Conservation (phyloP, 2,329 filamentous ascomycete genomes). For the Ophiostoma angusticollis region DNA sequence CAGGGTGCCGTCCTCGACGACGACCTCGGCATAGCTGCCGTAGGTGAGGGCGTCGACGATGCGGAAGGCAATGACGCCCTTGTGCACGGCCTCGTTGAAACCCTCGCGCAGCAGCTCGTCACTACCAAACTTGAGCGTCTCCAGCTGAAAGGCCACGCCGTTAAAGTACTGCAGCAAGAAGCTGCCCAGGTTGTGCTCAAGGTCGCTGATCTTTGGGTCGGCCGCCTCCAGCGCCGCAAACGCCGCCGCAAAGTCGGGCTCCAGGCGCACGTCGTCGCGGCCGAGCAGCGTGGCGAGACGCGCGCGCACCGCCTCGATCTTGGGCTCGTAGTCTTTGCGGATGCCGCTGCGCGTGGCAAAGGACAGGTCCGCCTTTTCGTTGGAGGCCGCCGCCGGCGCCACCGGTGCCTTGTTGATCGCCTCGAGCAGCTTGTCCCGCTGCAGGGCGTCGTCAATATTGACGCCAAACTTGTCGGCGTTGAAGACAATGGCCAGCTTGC, state of each 20-base stretch:
- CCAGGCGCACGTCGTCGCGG: constrained; percentile 30
- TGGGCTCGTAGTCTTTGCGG: constrained; percentile 29
- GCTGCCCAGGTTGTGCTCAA: constrained; percentile 30
- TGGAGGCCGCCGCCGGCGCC: constrained; percentile 11
- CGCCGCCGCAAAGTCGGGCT: constrained; percentile 32
- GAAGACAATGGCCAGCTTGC: constrained; percentile 15
- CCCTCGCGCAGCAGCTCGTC: constrained; percentile 37
- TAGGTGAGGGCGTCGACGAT: constrained; percentile 33
- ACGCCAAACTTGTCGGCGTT: constrained; percentile 32
- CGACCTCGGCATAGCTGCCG: constrained; percentile 30
- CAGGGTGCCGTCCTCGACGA: constrained; percentile 35
- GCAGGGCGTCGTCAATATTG: constrained; percentile 30
- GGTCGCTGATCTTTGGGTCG: constrained; percentile 25
- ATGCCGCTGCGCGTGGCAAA: constrained; percentile 32
- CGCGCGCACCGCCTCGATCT: constrained; percentile 27
- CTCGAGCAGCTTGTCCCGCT: constrained; percentile 24
- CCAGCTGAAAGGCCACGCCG: constrained; percentile 21
- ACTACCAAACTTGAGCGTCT: constrained; percentile 9
- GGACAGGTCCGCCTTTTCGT: constrained; percentile 27
- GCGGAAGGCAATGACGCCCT: constrained; percentile 30
- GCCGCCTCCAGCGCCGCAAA: constrained; percentile 27
- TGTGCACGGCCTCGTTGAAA: constrained; percentile 33
- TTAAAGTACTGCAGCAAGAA: constrained; percentile 29
- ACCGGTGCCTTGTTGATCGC: constrained; percentile 34
- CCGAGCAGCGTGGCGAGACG: constrained; percentile 25